These are phyloP conservation scores for Cladosporium velox DNA, from an alignment of 2,329 filamentous ascomycete species.

Conservation along the genomic window DNA sequence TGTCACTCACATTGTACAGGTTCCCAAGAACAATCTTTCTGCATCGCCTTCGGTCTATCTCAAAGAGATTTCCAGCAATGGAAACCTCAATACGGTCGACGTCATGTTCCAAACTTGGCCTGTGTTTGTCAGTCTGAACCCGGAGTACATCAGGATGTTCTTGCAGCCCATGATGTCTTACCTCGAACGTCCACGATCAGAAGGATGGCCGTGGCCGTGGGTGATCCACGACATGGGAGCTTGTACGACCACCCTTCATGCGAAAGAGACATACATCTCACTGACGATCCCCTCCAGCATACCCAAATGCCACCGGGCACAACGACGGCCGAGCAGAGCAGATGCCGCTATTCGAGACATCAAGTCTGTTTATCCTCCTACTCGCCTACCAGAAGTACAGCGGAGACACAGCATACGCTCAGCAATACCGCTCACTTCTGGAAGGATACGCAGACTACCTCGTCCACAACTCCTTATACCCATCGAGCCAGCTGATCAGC, in stretches of 20 bases:
- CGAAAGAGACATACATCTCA: background rate
- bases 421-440: constrained; percentile 52
- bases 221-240: constrained; percentile 71
- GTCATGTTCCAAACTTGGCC: constrained; percentile 76
- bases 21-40: constrained; percentile 26
- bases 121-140: constrained; percentile 82
- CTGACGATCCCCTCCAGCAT: constrained; percentile 41
- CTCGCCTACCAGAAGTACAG: constrained; percentile 59
- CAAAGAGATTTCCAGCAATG: constrained; percentile 59
- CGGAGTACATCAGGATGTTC: constrained; percentile 35
- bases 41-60: constrained; percentile 46
- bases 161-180: constrained; percentile 28
- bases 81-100: constrained; percentile 60
- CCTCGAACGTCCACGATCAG: constrained; percentile 23
- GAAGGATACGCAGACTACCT: constrained; percentile 58
- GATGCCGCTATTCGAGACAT: constrained; percentile 41
- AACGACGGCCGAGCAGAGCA: constrained; percentile 45
- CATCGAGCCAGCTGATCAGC: constrained; percentile 59
- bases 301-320: constrained; percentile 64
- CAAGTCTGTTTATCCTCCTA: constrained; percentile 58
- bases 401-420: constrained; percentile 42
- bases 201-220: constrained; percentile 45
- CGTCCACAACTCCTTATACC: constrained; percentile 53
- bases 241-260: background rate
- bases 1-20: constrained; percentile 15